phyloP scores from a whole-genome alignment of 768 basidiomycete species.

The Lanmaoa pseudosensibilis region DNA sequence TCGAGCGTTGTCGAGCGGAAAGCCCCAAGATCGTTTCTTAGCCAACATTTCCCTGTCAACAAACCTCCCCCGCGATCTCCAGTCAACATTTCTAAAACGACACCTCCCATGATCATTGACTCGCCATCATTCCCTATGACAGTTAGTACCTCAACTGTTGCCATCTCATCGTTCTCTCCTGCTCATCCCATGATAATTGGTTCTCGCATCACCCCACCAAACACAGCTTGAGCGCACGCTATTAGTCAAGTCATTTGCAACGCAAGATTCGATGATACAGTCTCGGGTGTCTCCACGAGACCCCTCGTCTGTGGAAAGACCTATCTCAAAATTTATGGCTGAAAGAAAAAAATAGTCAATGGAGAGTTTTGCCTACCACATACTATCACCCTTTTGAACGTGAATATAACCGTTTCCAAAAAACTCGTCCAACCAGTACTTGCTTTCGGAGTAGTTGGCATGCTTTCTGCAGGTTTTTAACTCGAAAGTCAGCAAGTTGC shows the following conservation, averaged over 20 bases:
- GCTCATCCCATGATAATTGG: conserved; percentile 9
- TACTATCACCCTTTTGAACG: neutral
- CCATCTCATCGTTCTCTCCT: conserved; percentile 4
- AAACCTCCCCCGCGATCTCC: conserved; percentile 9
- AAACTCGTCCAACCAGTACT: neutral
- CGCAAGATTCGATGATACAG: conserved; percentile 10
- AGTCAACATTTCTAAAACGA: conserved; percentile 1
- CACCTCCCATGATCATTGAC: conserved; percentile 15
- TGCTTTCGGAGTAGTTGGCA: neutral
- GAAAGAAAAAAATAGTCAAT: conserved; percentile 24
- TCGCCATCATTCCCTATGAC: conserved; percentile 21
- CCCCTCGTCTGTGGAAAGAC: conserved; percentile 11
- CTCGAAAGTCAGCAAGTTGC: neutral
- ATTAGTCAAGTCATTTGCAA: conserved; percentile 7
- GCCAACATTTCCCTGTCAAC: conserved; percentile 18
- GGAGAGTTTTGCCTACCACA: neutral
- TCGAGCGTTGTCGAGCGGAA: conserved; percentile 29
- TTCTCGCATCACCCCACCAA: conserved; percentile 19
- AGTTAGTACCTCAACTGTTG: neutral
- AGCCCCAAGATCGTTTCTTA: conserved; percentile 4
- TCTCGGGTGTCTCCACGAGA: neutral
- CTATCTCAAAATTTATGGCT: conserved; percentile 37
- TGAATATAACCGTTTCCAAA: neutral
- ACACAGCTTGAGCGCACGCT: conserved; percentile 27
- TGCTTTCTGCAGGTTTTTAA: neutral